Percentiles rank a stretch among this genome's conserved stretches.
These are phyloP conservation scores for Phtheirospermum japonicum DNA, from an alignment of 257 asterid species.

Conservation along the genomic window DNA sequence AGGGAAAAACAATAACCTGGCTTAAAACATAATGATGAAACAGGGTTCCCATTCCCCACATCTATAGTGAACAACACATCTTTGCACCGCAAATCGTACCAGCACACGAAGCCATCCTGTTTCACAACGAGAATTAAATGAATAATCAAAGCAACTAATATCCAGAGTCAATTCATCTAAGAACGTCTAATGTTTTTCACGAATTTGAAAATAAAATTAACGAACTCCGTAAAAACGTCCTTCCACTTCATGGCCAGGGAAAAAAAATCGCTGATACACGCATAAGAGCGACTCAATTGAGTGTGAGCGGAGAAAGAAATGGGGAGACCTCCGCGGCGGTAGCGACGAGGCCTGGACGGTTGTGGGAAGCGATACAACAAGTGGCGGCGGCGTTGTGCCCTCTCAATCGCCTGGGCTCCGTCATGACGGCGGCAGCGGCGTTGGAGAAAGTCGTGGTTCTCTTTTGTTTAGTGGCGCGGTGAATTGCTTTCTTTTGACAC, in stretches of 20 bases:
- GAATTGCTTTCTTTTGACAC: too few relatives aligned
- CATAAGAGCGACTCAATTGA: neutral
- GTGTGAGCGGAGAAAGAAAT: conserved; percentile 5
- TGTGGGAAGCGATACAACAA: conserved; percentile 71
- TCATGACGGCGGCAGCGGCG: conserved; percentile 33
- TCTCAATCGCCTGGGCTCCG: conserved; percentile 64
- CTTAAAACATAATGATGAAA: conserved; percentile 79
- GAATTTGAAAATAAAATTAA: neutral
- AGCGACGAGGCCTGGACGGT: conserved; percentile 73
- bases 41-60: conserved; percentile 56
- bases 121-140: conserved; percentile 14
- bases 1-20: conserved; percentile 48
- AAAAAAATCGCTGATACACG: neutral
- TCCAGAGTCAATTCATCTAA: too few relatives aligned
- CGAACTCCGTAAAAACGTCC: neutral
- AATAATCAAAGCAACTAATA: conserved; percentile 1
- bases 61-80: conserved; percentile 62
- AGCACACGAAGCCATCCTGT: conserved; percentile 82
- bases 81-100: conserved; percentile 84
- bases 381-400: conserved; percentile 78
- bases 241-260: neutral
- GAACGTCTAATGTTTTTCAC: neutral
- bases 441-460: neutral
- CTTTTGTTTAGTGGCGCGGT: too few relatives aligned
- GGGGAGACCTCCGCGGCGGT: conserved; percentile 76